Percentiles rank a stretch among this genome's conserved stretches.
Conservation (phyloP, 257 asterid species). For the Nicotiana tomentosiformis region DNA sequence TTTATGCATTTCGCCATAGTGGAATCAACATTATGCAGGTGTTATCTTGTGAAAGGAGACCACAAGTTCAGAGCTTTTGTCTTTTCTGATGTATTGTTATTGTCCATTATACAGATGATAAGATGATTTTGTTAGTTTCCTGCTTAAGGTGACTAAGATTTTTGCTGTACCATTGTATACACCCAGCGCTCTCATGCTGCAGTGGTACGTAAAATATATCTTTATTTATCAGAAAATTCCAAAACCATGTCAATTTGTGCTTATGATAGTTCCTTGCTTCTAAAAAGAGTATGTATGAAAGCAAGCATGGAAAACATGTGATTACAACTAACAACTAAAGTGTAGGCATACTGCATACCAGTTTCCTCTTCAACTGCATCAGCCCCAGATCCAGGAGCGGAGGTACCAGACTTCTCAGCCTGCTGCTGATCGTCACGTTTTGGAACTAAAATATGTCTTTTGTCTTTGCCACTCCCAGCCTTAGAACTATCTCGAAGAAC, state of each 20-base stretch:
- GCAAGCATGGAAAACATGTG: not conserved
- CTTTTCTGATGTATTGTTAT: not conserved
- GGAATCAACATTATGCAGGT: not conserved
- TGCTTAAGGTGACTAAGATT: not conserved
- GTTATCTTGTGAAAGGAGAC: not conserved
- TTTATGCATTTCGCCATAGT: no score
- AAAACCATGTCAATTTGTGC: not conserved
- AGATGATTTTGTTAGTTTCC: not conserved
- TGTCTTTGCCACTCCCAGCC: slow-evolving; percentile 49
- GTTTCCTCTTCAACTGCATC: slow-evolving; percentile 47
- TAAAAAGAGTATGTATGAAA: not conserved
- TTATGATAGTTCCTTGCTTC: not conserved
- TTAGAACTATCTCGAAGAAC: slow-evolving; percentile 59
- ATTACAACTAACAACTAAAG: not conserved
- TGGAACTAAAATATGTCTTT: slow-evolving; percentile 34
- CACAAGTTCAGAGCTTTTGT: not conserved
- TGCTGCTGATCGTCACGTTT: slow-evolving; percentile 49
- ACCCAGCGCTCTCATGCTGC: not conserved
- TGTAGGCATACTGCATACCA: slow-evolving; percentile 49
- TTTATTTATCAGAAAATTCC: not conserved
- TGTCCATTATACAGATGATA: not conserved
- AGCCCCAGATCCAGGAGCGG: slow-evolving; percentile 36
- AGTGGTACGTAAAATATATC: not conserved
- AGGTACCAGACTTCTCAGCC: slow-evolving; percentile 36
- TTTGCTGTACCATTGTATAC: not conserved